Percentiles rank a stretch among this genome's conserved stretches.
Evolutionary conservation across 2,329 filamentous ascomycete genomes (phyloP).

Genomic region (Cladosporium sp.): DNA sequence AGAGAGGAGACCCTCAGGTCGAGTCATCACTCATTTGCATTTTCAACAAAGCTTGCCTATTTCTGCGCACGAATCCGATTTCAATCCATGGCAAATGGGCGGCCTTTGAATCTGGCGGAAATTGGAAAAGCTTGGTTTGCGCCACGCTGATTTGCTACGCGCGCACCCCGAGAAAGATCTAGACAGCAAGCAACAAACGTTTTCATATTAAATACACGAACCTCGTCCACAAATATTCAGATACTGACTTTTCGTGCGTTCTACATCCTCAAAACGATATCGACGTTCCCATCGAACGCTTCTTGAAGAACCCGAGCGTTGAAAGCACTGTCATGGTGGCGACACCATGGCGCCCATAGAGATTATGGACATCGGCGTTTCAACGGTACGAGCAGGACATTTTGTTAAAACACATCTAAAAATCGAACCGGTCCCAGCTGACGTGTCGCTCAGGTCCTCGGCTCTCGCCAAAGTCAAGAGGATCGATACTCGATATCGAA

Average conservation of each 20-base stretch:
- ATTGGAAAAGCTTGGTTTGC: not conserved
- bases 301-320: not conserved
- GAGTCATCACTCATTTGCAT: not conserved
- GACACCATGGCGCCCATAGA: slow-evolving; percentile 15
- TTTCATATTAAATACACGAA: not conserved
- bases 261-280: not conserved
- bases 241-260: not conserved
- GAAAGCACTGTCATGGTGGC: not conserved
- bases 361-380: slow-evolving; percentile 11
- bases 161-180: not conserved
- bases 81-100: not conserved
- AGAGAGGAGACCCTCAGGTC: no score
- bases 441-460: not conserved
- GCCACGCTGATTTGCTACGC: not conserved
- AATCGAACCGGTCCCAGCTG: not conserved
- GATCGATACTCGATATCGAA: slow-evolving; percentile 13
- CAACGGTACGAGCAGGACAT: not conserved
- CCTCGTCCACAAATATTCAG: not conserved
- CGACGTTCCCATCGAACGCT: not conserved
- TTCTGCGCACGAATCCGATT: not conserved
- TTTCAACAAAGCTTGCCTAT: not conserved
- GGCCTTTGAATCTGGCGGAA: not conserved
- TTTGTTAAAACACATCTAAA: not conserved
- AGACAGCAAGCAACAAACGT: not conserved
- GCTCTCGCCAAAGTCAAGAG: slow-evolving; percentile 14